phyloP scores from a whole-genome alignment of 2,329 filamentous ascomycete species.

The Venturia pyrina region DNA sequence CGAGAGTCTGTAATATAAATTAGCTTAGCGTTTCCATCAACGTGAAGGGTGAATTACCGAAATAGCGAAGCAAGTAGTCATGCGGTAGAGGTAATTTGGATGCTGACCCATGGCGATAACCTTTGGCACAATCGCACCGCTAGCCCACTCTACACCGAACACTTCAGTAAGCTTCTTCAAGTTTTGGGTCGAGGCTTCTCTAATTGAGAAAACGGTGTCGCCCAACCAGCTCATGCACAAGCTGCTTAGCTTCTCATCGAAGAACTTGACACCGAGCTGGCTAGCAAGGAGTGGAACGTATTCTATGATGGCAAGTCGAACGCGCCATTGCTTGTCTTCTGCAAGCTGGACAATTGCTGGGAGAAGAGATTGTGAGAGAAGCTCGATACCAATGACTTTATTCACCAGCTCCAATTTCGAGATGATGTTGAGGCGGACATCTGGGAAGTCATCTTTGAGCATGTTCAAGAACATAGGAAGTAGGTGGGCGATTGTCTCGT shows the following conservation, averaged over 20 bases:
- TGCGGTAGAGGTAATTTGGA: constrained; percentile 97
- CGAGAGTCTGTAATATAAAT: constrained; percentile 59
- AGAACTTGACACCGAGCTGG: constrained; percentile 93
- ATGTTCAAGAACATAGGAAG: constrained; percentile 98
- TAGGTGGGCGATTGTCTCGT: constrained; percentile 94
- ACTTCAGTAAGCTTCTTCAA: constrained; percentile 98
- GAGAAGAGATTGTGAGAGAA: constrained; percentile 90
- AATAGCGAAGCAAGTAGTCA: constrained; percentile 99
- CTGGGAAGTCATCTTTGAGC: constrained; percentile 98
- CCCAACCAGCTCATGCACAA: constrained; percentile 98
- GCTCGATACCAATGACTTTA: constrained; percentile 96
- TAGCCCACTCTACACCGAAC: constrained; percentile 96
- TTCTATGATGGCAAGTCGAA: constrained; percentile 95
- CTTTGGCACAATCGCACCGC: constrained; percentile 93
- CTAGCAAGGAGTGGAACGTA: constrained; percentile 95
- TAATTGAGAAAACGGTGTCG: constrained; percentile 96
- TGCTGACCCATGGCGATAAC: constrained; percentile 98
- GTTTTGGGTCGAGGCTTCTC: constrained; percentile 94
- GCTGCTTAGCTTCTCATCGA: constrained; percentile 90
- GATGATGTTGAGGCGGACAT: constrained; percentile 96
- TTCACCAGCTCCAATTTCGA: constrained; percentile 99
- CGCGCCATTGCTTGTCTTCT: constrained; percentile 98
- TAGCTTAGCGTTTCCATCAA: constrained; percentile 20
- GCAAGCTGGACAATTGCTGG: constrained; percentile 95
- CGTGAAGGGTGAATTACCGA: constrained; percentile 55